Evolutionary conservation across 2,329 filamentous ascomycete species (phyloP), one percentile per base, ranked within the genome.

Genomic region (Microsporum audouinii): DNA sequence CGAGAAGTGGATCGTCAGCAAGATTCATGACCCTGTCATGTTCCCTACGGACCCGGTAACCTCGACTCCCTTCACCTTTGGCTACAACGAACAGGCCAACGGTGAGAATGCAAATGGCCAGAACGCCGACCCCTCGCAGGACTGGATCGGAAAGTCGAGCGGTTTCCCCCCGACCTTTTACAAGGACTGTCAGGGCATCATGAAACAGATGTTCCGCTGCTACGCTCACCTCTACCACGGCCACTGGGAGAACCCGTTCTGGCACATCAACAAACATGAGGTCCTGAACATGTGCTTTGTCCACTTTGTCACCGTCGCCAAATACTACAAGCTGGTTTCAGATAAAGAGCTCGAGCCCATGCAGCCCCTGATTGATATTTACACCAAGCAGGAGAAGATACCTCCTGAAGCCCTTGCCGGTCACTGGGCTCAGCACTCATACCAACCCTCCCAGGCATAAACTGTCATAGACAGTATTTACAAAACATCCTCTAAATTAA

Each of bases 151-250:
- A 69, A 95, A 95, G 78, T 84, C 88, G 55, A 94, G 89, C 63
- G 92, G 92, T 2, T 99, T 99, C 75, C 94, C 94, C 1, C 84
- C 88, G 65, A 88, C 89, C 66, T 97, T 96, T 74, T 81, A 92
- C 68, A 84, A 87, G 64, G 91, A 96, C 67, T 94, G 92, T 79
- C 91, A 95, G 79, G 87, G 87, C 66, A 94, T 96, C 70, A 92
- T 96, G 79, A 88, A 91, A 69, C 94, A 96, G 77, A 97, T 99
- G 88, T 97, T 99, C 81, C 88, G 94, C 63, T 92, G 96, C 68
- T 99, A 99, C 71, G 88, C 94, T 56, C 94, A 99, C 75, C 85
- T 99, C 63, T 99, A 99, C 80, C 96, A 95, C 83, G 89, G 91
- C 61, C 94, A 99, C 75, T 99, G 89, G 75, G 78, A 86, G 63